Evolutionary conservation across 495 filamentous ascomycete species (phyloP), one percentile per base, ranked within the genome.

Genomic region (Penicillium roqueforti): DNA sequence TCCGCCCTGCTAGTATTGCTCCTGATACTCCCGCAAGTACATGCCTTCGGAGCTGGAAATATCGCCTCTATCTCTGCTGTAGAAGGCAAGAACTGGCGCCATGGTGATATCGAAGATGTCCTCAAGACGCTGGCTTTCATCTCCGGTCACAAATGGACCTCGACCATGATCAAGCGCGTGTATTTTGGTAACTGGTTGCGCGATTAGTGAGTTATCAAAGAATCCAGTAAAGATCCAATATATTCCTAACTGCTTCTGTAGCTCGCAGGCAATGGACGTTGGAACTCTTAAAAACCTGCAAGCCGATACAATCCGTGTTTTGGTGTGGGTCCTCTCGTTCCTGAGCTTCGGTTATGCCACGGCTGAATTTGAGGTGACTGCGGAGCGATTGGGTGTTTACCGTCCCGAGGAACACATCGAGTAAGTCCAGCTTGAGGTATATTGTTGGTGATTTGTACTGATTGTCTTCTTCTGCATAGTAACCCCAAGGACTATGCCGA

Each of bases 271-370:
- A 6, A 78, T 97, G 69, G 92, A 97, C 67, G 88, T 95, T 13
- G 92, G 91, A 5, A 95, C 89, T 26, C 70, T 98, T 59, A 95
- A 92, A 66, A 85, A 82, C 53, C 87, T 95, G 47, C 91, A 91
- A 56, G 87, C 92, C 42, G 89, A 87, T 49, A 93, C 92, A 18
- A 95, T 98, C 59, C 81, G 93, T 13, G 83, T 97, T 47, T 68
- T 98, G 18, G 89, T 87, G 54, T 97, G 92, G 92, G 81, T 96
- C 51, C 80, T 97, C 23, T 88, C 88, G 2, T 96, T 97, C 71
- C 83, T 97, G 74, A 86, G 83, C 47, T 93, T 96, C 70, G 93
- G 93, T 19, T 98, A 95, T 76, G 93, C 91, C n/a, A 97, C 93
- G 0, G 87, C 78, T 14, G 93, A 98, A 66, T 98, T 96, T 64